These are phyloP conservation scores for Dactylellina parvicollis DNA, from an alignment of 2,329 filamentous ascomycete genomes.

Conservation along the genomic window DNA sequence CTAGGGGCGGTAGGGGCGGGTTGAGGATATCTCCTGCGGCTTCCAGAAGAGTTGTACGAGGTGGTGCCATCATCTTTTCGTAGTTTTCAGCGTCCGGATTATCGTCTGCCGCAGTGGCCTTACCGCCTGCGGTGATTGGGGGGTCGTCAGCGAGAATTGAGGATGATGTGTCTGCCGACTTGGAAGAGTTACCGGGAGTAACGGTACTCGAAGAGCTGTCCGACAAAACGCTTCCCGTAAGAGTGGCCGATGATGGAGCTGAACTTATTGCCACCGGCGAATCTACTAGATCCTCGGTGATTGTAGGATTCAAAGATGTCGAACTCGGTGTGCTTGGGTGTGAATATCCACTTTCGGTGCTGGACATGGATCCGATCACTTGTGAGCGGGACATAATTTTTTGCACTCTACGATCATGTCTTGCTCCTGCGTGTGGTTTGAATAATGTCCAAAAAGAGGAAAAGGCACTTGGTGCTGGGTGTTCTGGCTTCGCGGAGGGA, in stretches of 20 bases:
- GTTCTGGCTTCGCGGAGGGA: conserved; percentile 23
- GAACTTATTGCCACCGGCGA: conserved; percentile 21
- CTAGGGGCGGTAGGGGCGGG: conserved; percentile 81
- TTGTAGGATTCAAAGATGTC: conserved; percentile 1
- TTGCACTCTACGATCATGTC: conserved; percentile 41
- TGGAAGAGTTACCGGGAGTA: conserved; percentile 9
- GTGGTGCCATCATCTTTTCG: conserved; percentile 71
- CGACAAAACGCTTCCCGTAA: conserved; percentile 7
- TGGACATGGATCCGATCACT: conserved; percentile 14
- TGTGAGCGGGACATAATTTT: conserved; percentile 47
- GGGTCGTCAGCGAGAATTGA: conserved; percentile 35
- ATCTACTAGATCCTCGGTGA: conserved; percentile 19
- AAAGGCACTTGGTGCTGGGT: conserved; percentile 32
- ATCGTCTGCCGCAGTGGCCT: conserved; percentile 44
- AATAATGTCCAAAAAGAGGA: conserved; percentile 47
- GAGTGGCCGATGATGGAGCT: conserved; percentile 26
- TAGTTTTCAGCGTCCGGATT: conserved; percentile 38
- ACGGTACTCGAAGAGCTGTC: conserved; percentile 17
- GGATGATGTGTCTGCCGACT: conserved; percentile 16
- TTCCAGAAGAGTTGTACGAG: conserved; percentile 92
- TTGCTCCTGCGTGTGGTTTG: conserved; percentile 42
- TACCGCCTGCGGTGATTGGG: conserved; percentile 16
- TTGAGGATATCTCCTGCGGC: conserved; percentile 92
- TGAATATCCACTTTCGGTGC: background rate
- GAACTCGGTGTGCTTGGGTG: conserved; percentile 2